Conservation (phyloP, 2,329 filamentous ascomycete genomes). For the Penicillium paneum region DNA sequence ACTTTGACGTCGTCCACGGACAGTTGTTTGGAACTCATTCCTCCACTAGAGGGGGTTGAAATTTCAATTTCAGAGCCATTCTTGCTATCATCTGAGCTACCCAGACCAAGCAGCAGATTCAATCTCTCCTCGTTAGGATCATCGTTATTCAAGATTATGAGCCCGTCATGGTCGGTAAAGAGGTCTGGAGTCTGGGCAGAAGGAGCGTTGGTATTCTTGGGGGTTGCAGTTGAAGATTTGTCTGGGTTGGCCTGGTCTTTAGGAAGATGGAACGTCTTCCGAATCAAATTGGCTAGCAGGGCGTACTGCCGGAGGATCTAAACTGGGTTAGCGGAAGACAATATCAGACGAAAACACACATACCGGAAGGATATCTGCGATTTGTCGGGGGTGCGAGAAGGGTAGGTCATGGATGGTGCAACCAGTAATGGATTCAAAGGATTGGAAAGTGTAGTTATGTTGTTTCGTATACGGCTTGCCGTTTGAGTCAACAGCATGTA, state of each 20-base stretch:
- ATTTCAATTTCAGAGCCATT: background rate
- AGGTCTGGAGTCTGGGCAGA: constrained; percentile 10
- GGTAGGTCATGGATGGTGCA: constrained; percentile 42
- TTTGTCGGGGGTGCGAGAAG: constrained; percentile 46
- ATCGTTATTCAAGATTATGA: constrained; percentile 41
- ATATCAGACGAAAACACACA: constrained; percentile 7
- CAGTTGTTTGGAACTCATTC: background rate
- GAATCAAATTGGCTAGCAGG: constrained; percentile 40
- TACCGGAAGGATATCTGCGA: constrained; percentile 45
- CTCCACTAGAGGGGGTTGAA: constrained; percentile 1
- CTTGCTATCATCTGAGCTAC: background rate
- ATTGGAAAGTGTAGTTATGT: constrained; percentile 46
- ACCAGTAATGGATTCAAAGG: constrained; percentile 41
- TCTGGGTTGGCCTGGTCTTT: constrained; percentile 14
- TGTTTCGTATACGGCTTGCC: constrained; percentile 29
- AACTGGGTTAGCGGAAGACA: constrained; percentile 2
- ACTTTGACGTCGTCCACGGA: constrained; percentile 32
- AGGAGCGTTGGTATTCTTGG: background rate
- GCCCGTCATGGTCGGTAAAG: constrained; percentile 15
- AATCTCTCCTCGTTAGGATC: constrained; percentile 52
- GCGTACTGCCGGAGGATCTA: constrained; percentile 47
- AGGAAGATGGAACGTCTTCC: constrained; percentile 32
- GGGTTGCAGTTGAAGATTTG: constrained; percentile 7
- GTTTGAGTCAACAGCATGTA: constrained; percentile 32
- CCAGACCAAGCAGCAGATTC: constrained; percentile 48